A percentile compares a stretch with the other conserved stretches of the same genome.
Evolutionary conservation across 2,329 filamentous ascomycete genomes (phyloP).

Genomic region (Hypoxylon sp.): DNA sequence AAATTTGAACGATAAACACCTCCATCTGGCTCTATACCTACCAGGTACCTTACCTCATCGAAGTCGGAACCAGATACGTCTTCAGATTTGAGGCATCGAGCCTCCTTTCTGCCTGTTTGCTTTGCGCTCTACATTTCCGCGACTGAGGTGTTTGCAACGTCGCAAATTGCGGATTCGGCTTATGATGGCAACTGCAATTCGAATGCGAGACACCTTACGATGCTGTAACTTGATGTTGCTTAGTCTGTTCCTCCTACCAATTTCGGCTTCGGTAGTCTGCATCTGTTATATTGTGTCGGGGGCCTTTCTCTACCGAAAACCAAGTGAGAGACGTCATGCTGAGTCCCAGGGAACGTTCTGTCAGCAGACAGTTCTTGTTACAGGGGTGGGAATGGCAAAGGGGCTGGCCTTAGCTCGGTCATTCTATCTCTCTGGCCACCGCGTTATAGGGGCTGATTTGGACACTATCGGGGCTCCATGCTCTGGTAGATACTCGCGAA

Average conservation of each 20-base stretch:
- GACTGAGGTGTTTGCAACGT: not conserved
- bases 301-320: not conserved
- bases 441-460: conserved; percentile 79
- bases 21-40: no score
- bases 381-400: conserved; percentile 79
- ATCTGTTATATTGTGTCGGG: conserved; percentile 1
- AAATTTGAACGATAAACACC: not conserved
- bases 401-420: conserved; percentile 75
- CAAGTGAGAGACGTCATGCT: not conserved
- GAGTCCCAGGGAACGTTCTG: conserved; percentile 7
- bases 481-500: conserved; percentile 69
- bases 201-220: conserved; percentile 4
- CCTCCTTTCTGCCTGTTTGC: not conserved
- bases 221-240: conserved; percentile 42
- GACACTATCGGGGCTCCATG: conserved; percentile 61
- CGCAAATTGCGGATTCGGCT: not conserved
- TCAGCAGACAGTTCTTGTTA: conserved; percentile 71
- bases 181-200: conserved; percentile 6
- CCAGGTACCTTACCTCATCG: no score
- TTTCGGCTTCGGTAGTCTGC: conserved; percentile 27
- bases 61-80: no score
- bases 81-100: not conserved
- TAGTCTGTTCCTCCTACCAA: conserved; percentile 40
- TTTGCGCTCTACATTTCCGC: not conserved
- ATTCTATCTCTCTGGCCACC: conserved; percentile 74